Conservation (phyloP, 352 stramenopile genomes). For the Phytopythium montanum region DNA sequence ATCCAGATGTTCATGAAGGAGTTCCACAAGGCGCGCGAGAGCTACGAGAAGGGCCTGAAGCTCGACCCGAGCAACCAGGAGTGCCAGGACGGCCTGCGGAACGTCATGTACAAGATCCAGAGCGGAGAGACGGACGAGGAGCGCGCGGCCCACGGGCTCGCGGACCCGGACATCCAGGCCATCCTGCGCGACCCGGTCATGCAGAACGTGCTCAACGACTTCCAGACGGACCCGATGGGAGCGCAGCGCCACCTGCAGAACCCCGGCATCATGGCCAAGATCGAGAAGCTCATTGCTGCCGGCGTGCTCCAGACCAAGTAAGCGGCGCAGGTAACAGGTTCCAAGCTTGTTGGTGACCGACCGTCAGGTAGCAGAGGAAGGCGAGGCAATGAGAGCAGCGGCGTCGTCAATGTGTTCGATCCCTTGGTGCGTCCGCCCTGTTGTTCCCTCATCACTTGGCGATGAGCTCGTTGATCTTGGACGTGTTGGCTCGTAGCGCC, state of each 20-base stretch:
- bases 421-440: neutral
- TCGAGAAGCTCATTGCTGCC: constrained; percentile 98
- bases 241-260: constrained; percentile 94
- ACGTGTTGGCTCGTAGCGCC: constrained; percentile 56
- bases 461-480: constrained; percentile 77
- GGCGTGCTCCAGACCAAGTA: constrained; percentile 96
- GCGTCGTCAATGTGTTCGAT: neutral
- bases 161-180: constrained; percentile 98
- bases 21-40: constrained; percentile 98
- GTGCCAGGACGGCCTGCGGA: constrained; percentile 95
- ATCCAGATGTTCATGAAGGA: constrained; percentile 99
- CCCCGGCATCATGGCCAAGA: constrained; percentile 94
- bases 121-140: constrained; percentile 96
- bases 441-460: constrained; percentile 26
- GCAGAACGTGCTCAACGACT: constrained; percentile 97
- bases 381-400: neutral
- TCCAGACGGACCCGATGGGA: constrained; percentile 93
- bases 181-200: constrained; percentile 98
- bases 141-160: constrained; percentile 96
- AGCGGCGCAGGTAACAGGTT: constrained; percentile 5
- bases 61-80: constrained; percentile 94
- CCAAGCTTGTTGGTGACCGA: neutral
- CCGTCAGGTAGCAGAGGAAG: constrained; percentile 6
- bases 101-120: constrained; percentile 93
- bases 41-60: constrained; percentile 94